phyloP scores from a whole-genome alignment of 805 yeast genomes.

The Metschnikowia cubensis region DNA sequence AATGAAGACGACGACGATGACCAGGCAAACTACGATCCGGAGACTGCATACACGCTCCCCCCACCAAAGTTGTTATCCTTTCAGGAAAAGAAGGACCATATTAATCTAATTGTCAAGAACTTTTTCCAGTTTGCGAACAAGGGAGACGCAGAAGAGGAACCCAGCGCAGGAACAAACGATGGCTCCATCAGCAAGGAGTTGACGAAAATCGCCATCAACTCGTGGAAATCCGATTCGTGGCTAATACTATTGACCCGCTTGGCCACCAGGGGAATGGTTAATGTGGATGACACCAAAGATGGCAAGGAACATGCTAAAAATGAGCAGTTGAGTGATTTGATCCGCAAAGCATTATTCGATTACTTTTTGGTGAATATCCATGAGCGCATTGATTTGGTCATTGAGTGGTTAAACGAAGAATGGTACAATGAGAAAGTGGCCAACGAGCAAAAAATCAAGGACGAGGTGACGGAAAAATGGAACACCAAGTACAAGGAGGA shows the following conservation, averaged over 20 bases:
- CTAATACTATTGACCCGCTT: conserved; percentile 66
- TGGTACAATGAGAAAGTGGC: conserved; percentile 65
- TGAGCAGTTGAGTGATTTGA: conserved; percentile 50
- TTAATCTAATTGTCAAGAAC: conserved; percentile 55
- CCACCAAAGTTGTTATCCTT: conserved; percentile 50
- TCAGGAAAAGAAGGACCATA: conserved; percentile 54
- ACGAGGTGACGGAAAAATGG: conserved; percentile 15
- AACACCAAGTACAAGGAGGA: conserved; percentile 15
- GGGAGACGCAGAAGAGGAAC: conserved; percentile 13
- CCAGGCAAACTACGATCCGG: conserved; percentile 33
- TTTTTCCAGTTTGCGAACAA: conserved; percentile 48
- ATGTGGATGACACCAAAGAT: conserved; percentile 18
- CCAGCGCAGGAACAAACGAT: conserved; percentile 4
- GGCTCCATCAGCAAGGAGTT: conserved; percentile 45
- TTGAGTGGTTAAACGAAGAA: conserved; percentile 95
- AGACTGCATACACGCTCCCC: conserved; percentile 50
- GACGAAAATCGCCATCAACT: conserved; percentile 50
- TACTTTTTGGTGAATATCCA: conserved; percentile 73
- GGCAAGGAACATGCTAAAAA: conserved; percentile 24
- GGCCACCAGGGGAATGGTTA: conserved; percentile 73
- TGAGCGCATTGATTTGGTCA: conserved; percentile 64
- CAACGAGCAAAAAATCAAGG: conserved; percentile 28
- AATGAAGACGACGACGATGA: conserved; percentile 20
- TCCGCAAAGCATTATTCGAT: conserved; percentile 67
- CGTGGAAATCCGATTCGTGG: conserved; percentile 70